A percentile compares a stretch with the other conserved stretches of the same genome.
Conservation (phyloP, 192 early-diverging fungal genomes). For the Coemansia sp. region DNA sequence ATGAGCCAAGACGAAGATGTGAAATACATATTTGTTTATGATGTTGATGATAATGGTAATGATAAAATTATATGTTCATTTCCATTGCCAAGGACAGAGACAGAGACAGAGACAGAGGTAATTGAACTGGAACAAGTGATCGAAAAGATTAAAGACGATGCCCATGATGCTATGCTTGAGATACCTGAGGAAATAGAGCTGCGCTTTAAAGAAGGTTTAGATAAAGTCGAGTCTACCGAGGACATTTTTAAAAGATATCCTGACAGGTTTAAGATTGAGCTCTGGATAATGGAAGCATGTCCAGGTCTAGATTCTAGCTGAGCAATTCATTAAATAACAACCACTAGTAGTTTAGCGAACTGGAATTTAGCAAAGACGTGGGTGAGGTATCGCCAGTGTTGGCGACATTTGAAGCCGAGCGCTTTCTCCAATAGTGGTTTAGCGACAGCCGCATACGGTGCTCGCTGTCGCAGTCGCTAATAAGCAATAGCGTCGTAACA, state of each 20-base stretch:
- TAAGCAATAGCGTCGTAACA: conserved; percentile 17
- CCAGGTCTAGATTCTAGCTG: no score
- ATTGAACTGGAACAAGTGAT: background rate
- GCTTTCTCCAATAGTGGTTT: conserved; percentile 21
- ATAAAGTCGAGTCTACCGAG: background rate
- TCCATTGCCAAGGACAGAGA: no score
- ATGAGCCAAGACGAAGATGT: background rate
- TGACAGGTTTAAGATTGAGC: background rate
- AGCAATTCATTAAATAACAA: no score
- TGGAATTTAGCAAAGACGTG: background rate
- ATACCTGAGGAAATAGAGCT: background rate
- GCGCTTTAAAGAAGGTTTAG: background rate
- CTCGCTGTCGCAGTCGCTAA: conserved; percentile 23
- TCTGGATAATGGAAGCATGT: no score
- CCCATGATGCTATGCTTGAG: background rate
- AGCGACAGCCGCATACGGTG: conserved; percentile 20
- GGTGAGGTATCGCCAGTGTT: conserved; percentile 2
- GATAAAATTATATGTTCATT: no score
- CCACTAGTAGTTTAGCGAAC: no score
- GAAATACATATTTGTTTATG: background rate
- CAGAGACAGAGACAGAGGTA: no score
- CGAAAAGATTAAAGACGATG: background rate
- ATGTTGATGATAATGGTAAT: background rate
- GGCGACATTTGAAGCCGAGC: conserved; percentile 13
- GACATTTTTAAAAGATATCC: background rate